Evolutionary conservation across 169 alveolate species (phyloP).

Genomic region (Cystoisospora suis): DNA sequence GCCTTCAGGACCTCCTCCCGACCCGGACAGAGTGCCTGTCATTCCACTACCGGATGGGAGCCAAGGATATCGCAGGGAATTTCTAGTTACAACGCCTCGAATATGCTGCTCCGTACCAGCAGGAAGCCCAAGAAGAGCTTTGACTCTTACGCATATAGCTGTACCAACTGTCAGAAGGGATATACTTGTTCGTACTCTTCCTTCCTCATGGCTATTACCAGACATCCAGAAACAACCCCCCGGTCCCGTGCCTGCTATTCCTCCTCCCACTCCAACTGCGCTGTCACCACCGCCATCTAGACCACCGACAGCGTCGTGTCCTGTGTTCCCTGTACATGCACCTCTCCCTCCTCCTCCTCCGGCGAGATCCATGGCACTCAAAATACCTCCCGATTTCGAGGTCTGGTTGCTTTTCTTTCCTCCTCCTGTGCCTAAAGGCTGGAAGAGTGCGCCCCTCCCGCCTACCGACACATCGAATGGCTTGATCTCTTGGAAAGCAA

Average conservation of each 20-base stretch:
- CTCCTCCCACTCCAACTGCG: too few relatives aligned
- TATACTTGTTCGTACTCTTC: slow-evolving; percentile 33
- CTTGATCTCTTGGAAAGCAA: too few relatives aligned
- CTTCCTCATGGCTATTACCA: slow-evolving; percentile 9
- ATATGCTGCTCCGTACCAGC: slow-evolving; percentile 53
- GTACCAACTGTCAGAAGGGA: slow-evolving; percentile 34
- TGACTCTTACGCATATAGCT: slow-evolving; percentile 50
- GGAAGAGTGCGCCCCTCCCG: too few relatives aligned
- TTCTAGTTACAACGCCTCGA: slow-evolving; percentile 37
- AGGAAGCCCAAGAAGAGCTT: slow-evolving; percentile 54
- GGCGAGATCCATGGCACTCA: neutral
- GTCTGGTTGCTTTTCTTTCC: too few relatives aligned
- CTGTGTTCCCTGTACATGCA: neutral
- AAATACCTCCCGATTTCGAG: neutral
- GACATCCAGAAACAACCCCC: neutral
- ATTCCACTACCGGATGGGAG: too few relatives aligned
- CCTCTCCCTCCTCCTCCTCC: neutral
- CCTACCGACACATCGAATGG: too few relatives aligned
- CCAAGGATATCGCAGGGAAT: neutral
- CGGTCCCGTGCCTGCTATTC: neutral
- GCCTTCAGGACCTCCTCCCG: neutral
- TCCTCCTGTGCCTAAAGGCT: too few relatives aligned
- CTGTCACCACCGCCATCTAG: neutral
- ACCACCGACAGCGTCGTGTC: neutral
- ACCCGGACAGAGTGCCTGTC: too few relatives aligned